phyloP scores from a whole-genome alignment of 2,329 filamentous ascomycete genomes.

The Cladophialophora carrionii region DNA sequence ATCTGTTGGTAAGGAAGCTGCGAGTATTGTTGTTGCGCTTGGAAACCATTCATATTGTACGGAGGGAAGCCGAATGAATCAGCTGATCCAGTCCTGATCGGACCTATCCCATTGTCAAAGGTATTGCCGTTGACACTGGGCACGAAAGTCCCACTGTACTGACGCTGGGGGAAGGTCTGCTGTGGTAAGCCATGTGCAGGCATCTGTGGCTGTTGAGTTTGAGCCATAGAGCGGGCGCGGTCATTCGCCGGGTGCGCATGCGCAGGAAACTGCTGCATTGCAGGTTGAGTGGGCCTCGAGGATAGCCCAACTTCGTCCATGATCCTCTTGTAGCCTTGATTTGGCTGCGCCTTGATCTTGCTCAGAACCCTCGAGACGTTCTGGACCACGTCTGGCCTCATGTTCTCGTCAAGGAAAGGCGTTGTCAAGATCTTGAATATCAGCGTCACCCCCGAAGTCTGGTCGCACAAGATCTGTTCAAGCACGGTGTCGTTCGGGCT shows the following conservation, averaged over 20 bases:
- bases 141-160: conserved; percentile 48
- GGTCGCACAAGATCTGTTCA: conserved; percentile 88
- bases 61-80: conserved; percentile 46
- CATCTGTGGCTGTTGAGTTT: conserved; percentile 48
- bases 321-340: conserved; percentile 94
- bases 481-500: conserved; percentile 81
- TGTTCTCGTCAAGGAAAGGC: conserved; percentile 92
- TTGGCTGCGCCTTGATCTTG: conserved; percentile 88
- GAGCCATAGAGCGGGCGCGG: conserved; percentile 49
- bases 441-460: conserved; percentile 87
- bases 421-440: conserved; percentile 99
- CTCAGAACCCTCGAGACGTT: conserved; percentile 88
- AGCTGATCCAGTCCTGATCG: conserved; percentile 45
- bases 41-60: conserved; percentile 45
- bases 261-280: conserved; percentile 47
- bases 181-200: conserved; percentile 40
- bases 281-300: conserved; percentile 43
- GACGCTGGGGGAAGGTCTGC: conserved; percentile 45
- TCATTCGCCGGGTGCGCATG: conserved; percentile 47
- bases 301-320: conserved; percentile 98
- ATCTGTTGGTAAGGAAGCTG: conserved; percentile 49
- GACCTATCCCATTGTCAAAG: conserved; percentile 44
- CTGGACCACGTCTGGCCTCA: conserved; percentile 84
- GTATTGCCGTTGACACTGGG: conserved; percentile 44
- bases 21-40: conserved; percentile 43